Percentiles rank a stretch among this genome's conserved stretches.
Conservation (phyloP, 2,329 filamentous ascomycete species). For the Dactylellina sp. region DNA sequence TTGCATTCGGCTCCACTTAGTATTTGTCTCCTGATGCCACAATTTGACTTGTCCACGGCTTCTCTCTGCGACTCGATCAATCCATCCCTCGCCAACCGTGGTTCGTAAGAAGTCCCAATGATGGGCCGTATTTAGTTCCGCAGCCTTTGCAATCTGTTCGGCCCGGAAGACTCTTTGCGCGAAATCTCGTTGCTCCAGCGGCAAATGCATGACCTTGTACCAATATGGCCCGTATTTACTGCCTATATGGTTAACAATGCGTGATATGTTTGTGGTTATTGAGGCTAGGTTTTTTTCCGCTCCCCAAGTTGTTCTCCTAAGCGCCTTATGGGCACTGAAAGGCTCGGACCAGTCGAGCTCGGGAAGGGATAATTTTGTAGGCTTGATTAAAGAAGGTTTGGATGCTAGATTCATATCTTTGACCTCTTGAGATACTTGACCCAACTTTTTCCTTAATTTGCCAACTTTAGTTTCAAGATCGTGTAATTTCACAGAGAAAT, state of each 20-base stretch:
- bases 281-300: background rate
- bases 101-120: background rate
- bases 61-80: background rate
- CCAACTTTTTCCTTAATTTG: background rate
- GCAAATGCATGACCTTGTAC: background rate
- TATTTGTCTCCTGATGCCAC: background rate
- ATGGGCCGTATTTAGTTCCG: background rate
- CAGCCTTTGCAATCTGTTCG: background rate
- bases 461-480: no score
- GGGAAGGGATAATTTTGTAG: no score
- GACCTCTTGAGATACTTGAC: background rate
- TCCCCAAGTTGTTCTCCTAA: background rate
- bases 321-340: no score
- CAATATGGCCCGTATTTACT: background rate
- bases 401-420: no score
- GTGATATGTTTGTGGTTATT: background rate
- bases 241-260: background rate
- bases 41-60: background rate
- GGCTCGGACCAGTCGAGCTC: no score
- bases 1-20: background rate
- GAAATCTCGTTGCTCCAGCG: background rate
- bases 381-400: no score
- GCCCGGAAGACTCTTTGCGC: background rate
- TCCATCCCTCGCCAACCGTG: background rate
- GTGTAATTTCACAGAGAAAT: no score